Conservation (phyloP, 768 basidiomycete genomes). For the Psilocybe cubensis region DNA sequence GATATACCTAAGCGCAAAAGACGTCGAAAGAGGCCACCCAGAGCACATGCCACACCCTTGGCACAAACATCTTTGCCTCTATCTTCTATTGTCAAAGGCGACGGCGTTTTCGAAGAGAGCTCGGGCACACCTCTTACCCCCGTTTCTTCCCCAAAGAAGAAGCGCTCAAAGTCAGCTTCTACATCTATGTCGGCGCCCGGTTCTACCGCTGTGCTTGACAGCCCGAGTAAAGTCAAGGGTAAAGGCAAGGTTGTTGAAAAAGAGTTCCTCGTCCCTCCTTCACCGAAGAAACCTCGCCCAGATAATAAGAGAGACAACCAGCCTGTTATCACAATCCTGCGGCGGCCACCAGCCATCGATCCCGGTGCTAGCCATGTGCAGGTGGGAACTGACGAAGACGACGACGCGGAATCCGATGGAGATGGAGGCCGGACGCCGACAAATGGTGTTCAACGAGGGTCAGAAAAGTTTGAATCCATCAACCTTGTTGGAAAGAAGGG, state of each 20-base stretch:
- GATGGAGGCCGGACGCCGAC: conserved; percentile 22
- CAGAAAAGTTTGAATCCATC: conserved; percentile 2
- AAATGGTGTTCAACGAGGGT: neutral
- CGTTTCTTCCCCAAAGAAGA: conserved; percentile 20
- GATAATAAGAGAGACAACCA: conserved; percentile 2
- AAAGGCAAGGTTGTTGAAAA: conserved; percentile 20
- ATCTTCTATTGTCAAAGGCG: neutral
- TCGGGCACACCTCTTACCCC: neutral
- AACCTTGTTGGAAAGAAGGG: conserved; percentile 26
- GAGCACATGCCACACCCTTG: conserved; percentile 11
- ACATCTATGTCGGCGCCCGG: conserved; percentile 6
- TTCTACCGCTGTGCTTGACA: conserved; percentile 6
- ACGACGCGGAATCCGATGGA: neutral
- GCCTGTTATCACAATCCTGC: conserved; percentile 10
- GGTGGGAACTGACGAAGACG: too few species aligned
- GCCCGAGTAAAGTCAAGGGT: conserved; percentile 17
- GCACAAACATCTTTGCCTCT: neutral
- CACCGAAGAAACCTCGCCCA: neutral
- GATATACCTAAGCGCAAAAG: conserved; percentile 18
- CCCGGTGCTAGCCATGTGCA: too few species aligned
- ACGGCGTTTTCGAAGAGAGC: conserved; percentile 1
- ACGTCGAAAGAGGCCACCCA: conserved; percentile 18
- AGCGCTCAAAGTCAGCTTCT: conserved; percentile 18
- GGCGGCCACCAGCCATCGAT: conserved; percentile 2
- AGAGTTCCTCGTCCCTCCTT: conserved; percentile 26